Conservation (phyloP, 345 rosid species). For the Lepidium didymum region DNA sequence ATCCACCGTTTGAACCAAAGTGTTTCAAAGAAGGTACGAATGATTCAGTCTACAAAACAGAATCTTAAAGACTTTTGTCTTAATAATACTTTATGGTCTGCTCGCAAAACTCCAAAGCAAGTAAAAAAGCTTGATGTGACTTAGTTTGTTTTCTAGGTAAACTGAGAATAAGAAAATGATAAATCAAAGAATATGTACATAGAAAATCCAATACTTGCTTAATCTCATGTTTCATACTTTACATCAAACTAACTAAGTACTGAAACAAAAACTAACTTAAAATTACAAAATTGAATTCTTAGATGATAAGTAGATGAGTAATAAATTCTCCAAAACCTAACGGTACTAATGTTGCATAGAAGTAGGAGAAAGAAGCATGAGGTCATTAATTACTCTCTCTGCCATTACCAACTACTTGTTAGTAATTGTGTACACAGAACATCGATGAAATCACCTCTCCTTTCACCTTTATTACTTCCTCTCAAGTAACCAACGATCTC, state of each 20-base stretch:
- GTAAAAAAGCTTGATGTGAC: conserved; percentile 24
- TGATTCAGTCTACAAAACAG: conserved; percentile 10
- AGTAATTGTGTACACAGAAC: conserved; percentile 26
- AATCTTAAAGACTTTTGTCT: not conserved
- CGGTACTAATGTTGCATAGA: conserved; percentile 13
- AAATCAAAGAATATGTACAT: conserved; percentile 6
- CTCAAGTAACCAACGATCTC: conserved; percentile 3
- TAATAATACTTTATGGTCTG: not conserved
- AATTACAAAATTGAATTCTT: not conserved
- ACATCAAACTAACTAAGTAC: not conserved
- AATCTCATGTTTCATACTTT: not conserved
- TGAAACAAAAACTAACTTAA: not conserved
- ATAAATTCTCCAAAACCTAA: conserved; percentile 16
- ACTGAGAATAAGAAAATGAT: not conserved
- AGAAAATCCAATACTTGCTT: conserved; percentile 4
- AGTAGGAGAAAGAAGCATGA: conserved; percentile 4
- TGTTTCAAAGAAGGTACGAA: not conserved
- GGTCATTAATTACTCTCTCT: conserved; percentile 24
- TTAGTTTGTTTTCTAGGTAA: conserved; percentile 18
- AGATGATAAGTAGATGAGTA: conserved; percentile 7
- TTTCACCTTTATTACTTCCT: conserved; percentile 15
- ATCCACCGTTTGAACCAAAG: not conserved
- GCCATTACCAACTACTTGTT: conserved; percentile 27
- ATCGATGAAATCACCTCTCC: conserved; percentile 18
- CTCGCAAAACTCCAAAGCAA: conserved; percentile 16